Evolutionary conservation across 352 stramenopile genomes (phyloP).

Genomic region (Pythium scleroteichum): DNA sequence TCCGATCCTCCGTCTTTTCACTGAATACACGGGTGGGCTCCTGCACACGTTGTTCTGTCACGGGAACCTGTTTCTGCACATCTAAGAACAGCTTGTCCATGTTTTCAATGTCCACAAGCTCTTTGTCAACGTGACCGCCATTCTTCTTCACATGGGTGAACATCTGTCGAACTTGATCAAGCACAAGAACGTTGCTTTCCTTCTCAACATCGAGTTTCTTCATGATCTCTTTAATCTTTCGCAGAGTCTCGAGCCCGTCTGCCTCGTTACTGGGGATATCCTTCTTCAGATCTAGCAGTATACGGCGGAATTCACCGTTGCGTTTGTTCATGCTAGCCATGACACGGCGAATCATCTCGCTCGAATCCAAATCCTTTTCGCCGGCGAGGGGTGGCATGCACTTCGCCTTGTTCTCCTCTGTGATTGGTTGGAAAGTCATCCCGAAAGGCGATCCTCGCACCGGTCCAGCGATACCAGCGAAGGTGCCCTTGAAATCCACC

Average conservation of each 20-base stretch:
- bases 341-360: conserved; percentile 65
- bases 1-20: conserved; percentile 93
- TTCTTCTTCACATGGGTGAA: conserved; percentile 82
- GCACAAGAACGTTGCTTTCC: conserved; percentile 61
- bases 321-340: conserved; percentile 86
- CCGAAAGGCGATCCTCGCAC: conserved; percentile 94
- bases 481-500: conserved; percentile 93
- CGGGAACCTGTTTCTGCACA: conserved; percentile 76
- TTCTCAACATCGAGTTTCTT: conserved; percentile 76
- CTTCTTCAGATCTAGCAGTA: conserved; percentile 80
- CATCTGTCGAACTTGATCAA: conserved; percentile 78
- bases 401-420: conserved; percentile 73
- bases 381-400: conserved; percentile 64
- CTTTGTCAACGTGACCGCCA: conserved; percentile 81
- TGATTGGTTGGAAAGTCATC: conserved; percentile 44
- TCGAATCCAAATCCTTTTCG: conserved; percentile 78
- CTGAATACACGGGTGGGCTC: conserved; percentile 85
- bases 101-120: conserved; percentile 76
- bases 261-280: conserved; percentile 81
- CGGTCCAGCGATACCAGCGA: conserved; percentile 89
- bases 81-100: conserved; percentile 85
- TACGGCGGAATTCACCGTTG: conserved; percentile 77
- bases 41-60: conserved; percentile 73
- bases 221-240: conserved; percentile 86
- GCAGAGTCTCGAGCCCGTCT: conserved; percentile 75